Conservation (phyloP, 2,329 filamentous ascomycete species). For the Nothophoma quercina region DNA sequence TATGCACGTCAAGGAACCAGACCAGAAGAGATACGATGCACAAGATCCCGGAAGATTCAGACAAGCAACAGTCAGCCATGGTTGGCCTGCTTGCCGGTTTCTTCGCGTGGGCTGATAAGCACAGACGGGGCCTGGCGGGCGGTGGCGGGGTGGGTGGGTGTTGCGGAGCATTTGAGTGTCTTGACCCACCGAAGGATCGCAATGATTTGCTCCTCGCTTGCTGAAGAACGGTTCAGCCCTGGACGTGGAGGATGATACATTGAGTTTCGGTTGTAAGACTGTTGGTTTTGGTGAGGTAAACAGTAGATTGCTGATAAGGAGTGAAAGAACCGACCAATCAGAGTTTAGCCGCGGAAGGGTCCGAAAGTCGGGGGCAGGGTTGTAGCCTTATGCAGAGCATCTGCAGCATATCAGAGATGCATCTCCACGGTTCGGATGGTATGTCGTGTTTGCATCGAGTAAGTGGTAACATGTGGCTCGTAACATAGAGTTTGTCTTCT, state of each 20-base stretch:
- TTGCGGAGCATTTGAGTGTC: slow-evolving; percentile 12
- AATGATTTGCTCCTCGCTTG: slow-evolving; percentile 22
- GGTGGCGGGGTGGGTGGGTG: slow-evolving; percentile 17
- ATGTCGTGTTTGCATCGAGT: slow-evolving; percentile 9
- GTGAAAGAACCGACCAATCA: slow-evolving; percentile 21
- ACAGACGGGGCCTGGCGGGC: slow-evolving; percentile 5
- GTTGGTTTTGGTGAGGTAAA: slow-evolving; percentile 34
- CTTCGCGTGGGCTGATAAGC: slow-evolving; percentile 35
- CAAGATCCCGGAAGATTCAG: slow-evolving; percentile 4
- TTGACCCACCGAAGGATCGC: neutral
- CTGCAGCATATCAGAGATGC: neutral
- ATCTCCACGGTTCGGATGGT: slow-evolving; percentile 5
- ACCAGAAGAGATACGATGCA: slow-evolving; percentile 14
- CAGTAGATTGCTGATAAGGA: slow-evolving; percentile 31
- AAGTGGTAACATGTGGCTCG: neutral
- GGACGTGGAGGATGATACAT: slow-evolving; percentile 35
- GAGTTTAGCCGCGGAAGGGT: neutral
- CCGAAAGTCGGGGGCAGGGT: slow-evolving; percentile 20
- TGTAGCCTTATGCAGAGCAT: slow-evolving; percentile 8
- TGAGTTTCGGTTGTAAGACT: neutral
- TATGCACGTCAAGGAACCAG: slow-evolving; percentile 10
- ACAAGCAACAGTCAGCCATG: neutral
- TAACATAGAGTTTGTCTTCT: neutral
- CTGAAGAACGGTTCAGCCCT: slow-evolving; percentile 7
- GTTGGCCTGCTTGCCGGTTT: slow-evolving; percentile 6